Base-by-base conservation (phyloP, 495 filamentous ascomycete genomes). In the Penicillium flavigenum region DNA sequence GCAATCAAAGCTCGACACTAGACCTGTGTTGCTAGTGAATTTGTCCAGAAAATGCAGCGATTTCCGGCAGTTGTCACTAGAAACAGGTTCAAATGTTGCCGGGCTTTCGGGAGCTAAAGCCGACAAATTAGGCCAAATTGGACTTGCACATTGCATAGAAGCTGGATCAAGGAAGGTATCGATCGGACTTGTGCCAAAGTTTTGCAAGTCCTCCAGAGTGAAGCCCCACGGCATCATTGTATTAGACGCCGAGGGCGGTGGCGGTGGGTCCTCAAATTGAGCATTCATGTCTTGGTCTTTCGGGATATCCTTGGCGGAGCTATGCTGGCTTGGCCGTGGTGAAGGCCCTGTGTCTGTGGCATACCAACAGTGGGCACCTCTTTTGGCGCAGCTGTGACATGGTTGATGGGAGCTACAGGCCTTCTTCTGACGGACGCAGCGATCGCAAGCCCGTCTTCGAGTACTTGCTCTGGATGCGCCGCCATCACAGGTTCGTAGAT, bases 401-500 rank as follows among this genome's bases (percentile, higher is more conserved):
- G 65, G 65, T 38, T 65, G 59, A 32, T 57, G 56, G 22, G 56
- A 56, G 41, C 58, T 65, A 32, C 65, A 67, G 11, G 62, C 59
- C 31, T 67, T 67, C 36, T 67, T 67, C 54, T 65, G 65, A 6
- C 59, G 65, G 5, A 60, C 59, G 27, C 65, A 67, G 1, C 65
- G 59, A 52, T 67, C 62, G 46, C 65, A 67, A 14, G 59, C 62
- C 4, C 65, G 55, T 47, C 56, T 53, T 39, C 56, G 42, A 11
- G 46, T 50, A 3, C 41, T 49, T 16, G 47, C 47, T 45, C 59
- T 58, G 5, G 55, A 56, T 14, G 11, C 32, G 16, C 49, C 51
- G 9, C 62, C 59, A 31, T 51, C 54, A 39, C 62, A 64, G 8
- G 55, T 64, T 20, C 58, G 43, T 8, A 52, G 12, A 32, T 64